Evolutionary conservation across 2,329 filamentous ascomycete genomes (phyloP), one percentile per base, ranked within the genome.

Genomic region (Didymella pomorum): DNA sequence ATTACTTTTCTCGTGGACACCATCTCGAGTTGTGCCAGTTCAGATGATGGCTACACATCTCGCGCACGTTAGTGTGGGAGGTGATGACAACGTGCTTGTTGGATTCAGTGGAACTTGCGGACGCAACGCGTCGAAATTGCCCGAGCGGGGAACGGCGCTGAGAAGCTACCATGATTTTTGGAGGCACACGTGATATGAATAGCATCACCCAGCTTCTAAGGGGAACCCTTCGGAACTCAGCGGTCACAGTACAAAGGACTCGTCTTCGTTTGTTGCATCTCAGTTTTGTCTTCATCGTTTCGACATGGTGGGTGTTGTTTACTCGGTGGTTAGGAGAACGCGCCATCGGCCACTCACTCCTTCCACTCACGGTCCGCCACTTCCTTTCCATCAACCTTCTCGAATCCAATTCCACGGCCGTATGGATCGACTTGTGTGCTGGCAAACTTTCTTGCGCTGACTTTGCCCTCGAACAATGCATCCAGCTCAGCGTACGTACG

Each of bases 401-500:
- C 64, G n/a, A 57, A 12, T 6, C 45, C 58, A 14, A 57, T 51
- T 9, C 47, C 60, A 42, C 57, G 56, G 29, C 60, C 58, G 35
- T 67, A 66, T 16, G 69, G 59, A 48, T 67, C 62, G 3, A 72
- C 69, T 23, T 67, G 56, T 1, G 71, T 68, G 39, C 42, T 64
- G 8, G 43, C 56, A 42, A 71, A 72, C 46, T 72, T 69, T 39
- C 71, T 63, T 9, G 72, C 73, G 26, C 60, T 60, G 14, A 71
- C 56, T 12, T 52, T 60, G 39, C 64, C 61, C 78, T 95, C 90
- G 68, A 96, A 96, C 45, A 96, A 80, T 41, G 94, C 71, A 74
- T 96, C 92, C 54, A 96, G 80, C 78, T 96, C 92, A 9, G 90
- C 92, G 72, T 93, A 96, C 0, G 90, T 90, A 37, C 91, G 86